Percentiles rank a stretch among this genome's conserved stretches.
Evolutionary conservation across 257 asterid species (phyloP).

Genomic region (Cynanchum wilfordii): DNA sequence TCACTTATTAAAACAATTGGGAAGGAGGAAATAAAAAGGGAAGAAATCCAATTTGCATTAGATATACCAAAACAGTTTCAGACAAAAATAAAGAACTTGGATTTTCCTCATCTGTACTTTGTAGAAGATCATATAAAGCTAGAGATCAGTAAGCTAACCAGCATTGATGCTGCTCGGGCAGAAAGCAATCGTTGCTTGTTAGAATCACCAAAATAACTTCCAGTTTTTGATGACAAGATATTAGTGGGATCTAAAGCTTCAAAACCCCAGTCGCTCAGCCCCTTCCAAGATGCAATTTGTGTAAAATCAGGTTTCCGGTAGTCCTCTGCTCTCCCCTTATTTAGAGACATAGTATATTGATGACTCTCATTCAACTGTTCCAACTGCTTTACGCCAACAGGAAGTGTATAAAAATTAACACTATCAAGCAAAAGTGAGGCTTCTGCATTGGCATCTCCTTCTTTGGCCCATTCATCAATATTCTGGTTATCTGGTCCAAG

Average conservation of each 20-base stretch:
- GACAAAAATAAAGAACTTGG: not conserved
- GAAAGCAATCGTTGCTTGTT: slow-evolving; percentile 83
- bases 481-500: slow-evolving; percentile 39
- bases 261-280: slow-evolving; percentile 32
- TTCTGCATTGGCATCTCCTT: slow-evolving; percentile 39
- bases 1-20: not conserved
- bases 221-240: slow-evolving; percentile 30
- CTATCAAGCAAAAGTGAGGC: slow-evolving; percentile 37
- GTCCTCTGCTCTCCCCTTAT: slow-evolving; percentile 34
- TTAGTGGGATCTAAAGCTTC: slow-evolving; percentile 30
- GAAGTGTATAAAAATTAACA: slow-evolving; percentile 63
- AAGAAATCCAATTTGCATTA: not conserved
- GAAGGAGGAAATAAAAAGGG: not conserved
- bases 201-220: slow-evolving; percentile 30
- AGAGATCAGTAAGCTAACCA: slow-evolving; percentile 45
- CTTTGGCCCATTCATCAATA: slow-evolving; percentile 30
- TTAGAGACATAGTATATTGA: slow-evolving; percentile 29
- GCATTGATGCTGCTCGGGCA: slow-evolving; percentile 87
- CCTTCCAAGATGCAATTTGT: slow-evolving; percentile 37
- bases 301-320: slow-evolving; percentile 32
- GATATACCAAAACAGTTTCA: not conserved
- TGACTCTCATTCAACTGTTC: slow-evolving; percentile 43
- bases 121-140: not conserved
- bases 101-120: not conserved
- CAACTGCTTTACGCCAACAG: slow-evolving; percentile 69